Evolutionary conservation across 1,284 basidiomycete species (phyloP).

Genomic region (Pseudomicrostroma phylloplanum): DNA sequence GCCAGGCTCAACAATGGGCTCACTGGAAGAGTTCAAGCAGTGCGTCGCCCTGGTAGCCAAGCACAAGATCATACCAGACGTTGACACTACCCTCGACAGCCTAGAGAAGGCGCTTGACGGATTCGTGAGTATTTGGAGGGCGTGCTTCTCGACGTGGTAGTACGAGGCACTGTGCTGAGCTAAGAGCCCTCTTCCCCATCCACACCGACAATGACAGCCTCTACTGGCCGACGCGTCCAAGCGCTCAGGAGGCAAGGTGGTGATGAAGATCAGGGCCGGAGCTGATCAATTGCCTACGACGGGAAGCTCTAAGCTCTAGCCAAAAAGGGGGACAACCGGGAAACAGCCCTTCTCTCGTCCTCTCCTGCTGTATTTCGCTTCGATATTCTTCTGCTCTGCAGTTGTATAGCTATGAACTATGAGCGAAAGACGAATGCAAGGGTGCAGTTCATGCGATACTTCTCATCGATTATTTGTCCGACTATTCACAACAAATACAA

Average conservation of each 20-base stretch:
- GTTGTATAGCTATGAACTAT: no score
- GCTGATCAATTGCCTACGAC: neutral
- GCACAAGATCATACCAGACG: conserved; percentile 65
- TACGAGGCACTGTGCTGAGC: no score
- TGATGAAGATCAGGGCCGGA: conserved; percentile 20
- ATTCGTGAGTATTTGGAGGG: conserved; percentile 54
- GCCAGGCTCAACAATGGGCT: conserved; percentile 68
- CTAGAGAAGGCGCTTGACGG: conserved; percentile 63
- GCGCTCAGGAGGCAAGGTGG: conserved; percentile 43
- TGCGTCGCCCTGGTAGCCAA: conserved; percentile 66
- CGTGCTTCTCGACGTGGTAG: no score
- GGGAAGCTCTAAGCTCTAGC: no score
- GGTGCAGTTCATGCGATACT: no score
- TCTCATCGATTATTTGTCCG: no score
- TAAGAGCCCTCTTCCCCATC: neutral
- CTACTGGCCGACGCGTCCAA: conserved; percentile 39
- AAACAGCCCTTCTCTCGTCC: no score
- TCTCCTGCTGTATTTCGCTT: no score
- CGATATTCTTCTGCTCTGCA: no score
- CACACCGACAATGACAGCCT: conserved; percentile 3
- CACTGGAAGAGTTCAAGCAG: conserved; percentile 65
- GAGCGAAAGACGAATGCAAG: no score
- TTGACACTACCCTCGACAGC: conserved; percentile 67
- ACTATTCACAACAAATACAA: no score
- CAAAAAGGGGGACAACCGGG: no score